A percentile compares a stretch with the other conserved stretches of the same genome.
These are phyloP conservation scores for Stagonosporopsis chrysanthemi DNA, from an alignment of 2,329 filamentous ascomycete species.

Conservation along the genomic window DNA sequence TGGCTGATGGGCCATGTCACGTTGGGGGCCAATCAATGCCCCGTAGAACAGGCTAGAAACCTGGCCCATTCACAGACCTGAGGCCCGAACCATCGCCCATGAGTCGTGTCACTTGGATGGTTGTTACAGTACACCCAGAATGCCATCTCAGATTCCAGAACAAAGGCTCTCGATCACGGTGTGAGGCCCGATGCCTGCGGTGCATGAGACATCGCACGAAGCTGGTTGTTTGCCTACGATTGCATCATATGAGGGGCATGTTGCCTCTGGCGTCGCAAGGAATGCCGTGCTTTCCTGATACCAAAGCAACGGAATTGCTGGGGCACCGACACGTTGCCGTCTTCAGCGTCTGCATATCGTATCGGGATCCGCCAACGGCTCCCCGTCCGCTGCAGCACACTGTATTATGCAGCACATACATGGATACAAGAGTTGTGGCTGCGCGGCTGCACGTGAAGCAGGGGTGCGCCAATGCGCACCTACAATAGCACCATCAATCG, in stretches of 20 bases:
- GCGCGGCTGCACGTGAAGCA: slow-evolving; percentile 30
- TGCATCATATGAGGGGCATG: slow-evolving; percentile 35
- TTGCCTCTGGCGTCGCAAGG: slow-evolving; percentile 20
- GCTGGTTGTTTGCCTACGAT: slow-evolving; percentile 24
- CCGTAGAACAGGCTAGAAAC: slow-evolving; percentile 46
- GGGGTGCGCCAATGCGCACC: slow-evolving; percentile 18
- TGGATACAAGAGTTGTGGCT: slow-evolving; percentile 21
- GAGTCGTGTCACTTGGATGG: slow-evolving; percentile 35
- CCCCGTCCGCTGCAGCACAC: slow-evolving; percentile 20
- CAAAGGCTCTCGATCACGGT: slow-evolving; percentile 3
- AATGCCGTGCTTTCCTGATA: slow-evolving; percentile 28
- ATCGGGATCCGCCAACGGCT: slow-evolving; percentile 21
- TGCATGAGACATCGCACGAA: slow-evolving; percentile 11
- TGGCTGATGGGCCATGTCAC: slow-evolving; percentile 27
- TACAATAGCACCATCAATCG: slow-evolving; percentile 8
- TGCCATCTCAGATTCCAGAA: background rate
- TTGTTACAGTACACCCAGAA: slow-evolving; percentile 6
- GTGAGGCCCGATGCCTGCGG: slow-evolving; percentile 4
- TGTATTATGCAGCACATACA: slow-evolving; percentile 23
- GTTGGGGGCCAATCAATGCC: slow-evolving; percentile 39
- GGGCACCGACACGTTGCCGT: slow-evolving; percentile 21
- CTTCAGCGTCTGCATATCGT: slow-evolving; percentile 22
- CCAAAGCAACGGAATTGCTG: slow-evolving; percentile 24
- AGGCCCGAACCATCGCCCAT: slow-evolving; percentile 19
- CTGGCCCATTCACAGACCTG: slow-evolving; percentile 26